phyloP scores from a whole-genome alignment of 208 protist species.

The Crithidia bombi region DNA sequence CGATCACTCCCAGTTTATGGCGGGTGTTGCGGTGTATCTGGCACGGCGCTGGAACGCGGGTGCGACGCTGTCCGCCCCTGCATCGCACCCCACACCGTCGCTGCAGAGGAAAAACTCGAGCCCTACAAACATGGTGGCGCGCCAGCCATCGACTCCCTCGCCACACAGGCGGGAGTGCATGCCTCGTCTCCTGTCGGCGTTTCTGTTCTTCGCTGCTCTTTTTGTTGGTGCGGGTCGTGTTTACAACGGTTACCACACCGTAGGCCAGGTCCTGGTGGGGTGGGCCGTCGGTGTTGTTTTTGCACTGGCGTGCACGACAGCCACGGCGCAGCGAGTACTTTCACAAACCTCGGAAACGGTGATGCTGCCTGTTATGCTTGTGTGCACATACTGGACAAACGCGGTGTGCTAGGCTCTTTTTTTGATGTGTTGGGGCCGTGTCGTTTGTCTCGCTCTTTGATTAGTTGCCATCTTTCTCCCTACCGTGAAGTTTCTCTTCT shows the following conservation, averaged over 20 bases:
- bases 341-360: slow-evolving; percentile 18
- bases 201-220: slow-evolving; percentile 37
- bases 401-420: slow-evolving; percentile 28
- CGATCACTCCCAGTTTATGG: slow-evolving; percentile 83
- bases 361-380: slow-evolving; percentile 58
- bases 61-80: background rate
- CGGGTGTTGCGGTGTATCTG: slow-evolving; percentile 69
- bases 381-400: slow-evolving; percentile 67
- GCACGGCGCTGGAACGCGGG: slow-evolving; percentile 18
- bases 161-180: background rate
- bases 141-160: background rate
- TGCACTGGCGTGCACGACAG: slow-evolving; percentile 43
- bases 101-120: background rate
- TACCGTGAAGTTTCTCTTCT: too few species aligned
- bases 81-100: background rate
- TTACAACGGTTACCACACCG: slow-evolving; percentile 80
- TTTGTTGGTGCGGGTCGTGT: slow-evolving; percentile 66
- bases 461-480: slow-evolving; percentile 16
- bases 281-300: slow-evolving; percentile 45
- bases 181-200: slow-evolving; percentile 19
- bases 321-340: slow-evolving; percentile 34
- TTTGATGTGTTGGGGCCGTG: too few species aligned
- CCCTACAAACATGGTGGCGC: background rate
- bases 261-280: slow-evolving; percentile 62
- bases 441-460: background rate